Base-by-base conservation (phyloP, 1,284 basidiomycete genomes). In the Cryptococcus jaspeensis region DNA sequence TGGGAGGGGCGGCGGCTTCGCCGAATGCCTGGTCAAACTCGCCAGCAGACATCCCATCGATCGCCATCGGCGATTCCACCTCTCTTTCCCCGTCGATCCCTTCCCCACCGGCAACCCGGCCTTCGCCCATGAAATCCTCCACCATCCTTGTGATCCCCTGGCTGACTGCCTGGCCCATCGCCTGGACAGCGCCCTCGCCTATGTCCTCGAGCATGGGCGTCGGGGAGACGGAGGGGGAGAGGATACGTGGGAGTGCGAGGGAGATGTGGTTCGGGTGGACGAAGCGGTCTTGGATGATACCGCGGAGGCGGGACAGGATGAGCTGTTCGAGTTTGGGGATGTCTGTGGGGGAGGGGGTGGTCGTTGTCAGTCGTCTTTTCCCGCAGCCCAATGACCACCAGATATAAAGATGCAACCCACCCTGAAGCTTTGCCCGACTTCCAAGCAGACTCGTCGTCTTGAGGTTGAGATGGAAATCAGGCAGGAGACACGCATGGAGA, bases 261-360 rank as follows among this genome's bases (percentile, higher is more conserved):
- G 74, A 75, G 59, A 79, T 69, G 53, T 78, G 78, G 43, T 76
- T 69, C 0, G 82, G 82, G 76, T 80, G 80, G 25, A 82, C 82
- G 50, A 82, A 69, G 4, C 78, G 75, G 55, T 82, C 80, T 58
- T 79, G 77, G 16, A 84, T 78, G 49, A 75, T 78, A 2, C 74
- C 74, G 28, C 82, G 74, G 0, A 84, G 64, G 3, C 82, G 75
- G 4, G 79, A 78, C 2, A 81, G 64, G 51, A 84, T 76, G 32
- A 84, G 75, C 64, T 84, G 82, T 60, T 84, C 82, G 41, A 84
- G 79, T 66, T 84, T 84, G 11, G 83, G 83, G 2, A 84, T 80
- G 62, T 84, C 83, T 77, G 51, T 8, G 4, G 7, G n/a, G 16
- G 8, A 2, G 28, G 18, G 36, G 12, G 9, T 50, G 36, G 56